Evolutionary conservation across 2,329 filamentous ascomycete genomes (phyloP), one percentile per base, ranked within the genome.

Genomic region (Pseudovirgaria hyperparasitica): DNA sequence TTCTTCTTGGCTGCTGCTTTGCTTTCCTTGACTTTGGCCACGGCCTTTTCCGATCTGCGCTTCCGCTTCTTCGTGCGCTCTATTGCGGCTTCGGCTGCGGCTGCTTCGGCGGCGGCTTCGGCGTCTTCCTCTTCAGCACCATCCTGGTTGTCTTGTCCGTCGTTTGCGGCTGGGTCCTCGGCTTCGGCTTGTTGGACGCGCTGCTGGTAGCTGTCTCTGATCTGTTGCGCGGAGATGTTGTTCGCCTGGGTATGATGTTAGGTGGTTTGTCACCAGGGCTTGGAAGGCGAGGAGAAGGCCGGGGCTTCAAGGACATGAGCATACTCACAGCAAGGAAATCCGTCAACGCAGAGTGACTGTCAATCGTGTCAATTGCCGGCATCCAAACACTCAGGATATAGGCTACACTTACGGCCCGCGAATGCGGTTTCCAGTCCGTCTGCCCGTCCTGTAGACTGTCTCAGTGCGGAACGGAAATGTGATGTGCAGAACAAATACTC

Each of bases 141-240:
- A 9, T 54, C 50, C 13, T 42, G 35, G 3, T 44, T 45, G 28
- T 43, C 48, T 31, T 50, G 45, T 13, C 16, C 52, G 13, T 45
- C 42, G 3, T 46, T 35, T 8, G 43, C 46, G 24, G 49, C 53
- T 14, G 47, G 45, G 14, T 52, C 57, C 28, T 55, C 54, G 4
- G 39, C 45, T 31, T 61, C 57, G 21, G 63, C 62, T 36, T 67
- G 55, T 39, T 56, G 54, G 12, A 64, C 41, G 19, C 72, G 65
- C 29, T 63, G 59, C 34, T 63, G 61, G 42, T 72, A 70, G 27
- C 72, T 70, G 38, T 69, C 57, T 23, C 66, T 63, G 33, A 77
- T 76, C 40, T 75, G 69, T 28, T 61, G 60, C 3, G 72, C 72
- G 13, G 71, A 81, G 38, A 84, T 84, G 41, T 82, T 82, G 50